phyloP scores from a whole-genome alignment of 768 basidiomycete species.

The Tubosaeta sp. region DNA sequence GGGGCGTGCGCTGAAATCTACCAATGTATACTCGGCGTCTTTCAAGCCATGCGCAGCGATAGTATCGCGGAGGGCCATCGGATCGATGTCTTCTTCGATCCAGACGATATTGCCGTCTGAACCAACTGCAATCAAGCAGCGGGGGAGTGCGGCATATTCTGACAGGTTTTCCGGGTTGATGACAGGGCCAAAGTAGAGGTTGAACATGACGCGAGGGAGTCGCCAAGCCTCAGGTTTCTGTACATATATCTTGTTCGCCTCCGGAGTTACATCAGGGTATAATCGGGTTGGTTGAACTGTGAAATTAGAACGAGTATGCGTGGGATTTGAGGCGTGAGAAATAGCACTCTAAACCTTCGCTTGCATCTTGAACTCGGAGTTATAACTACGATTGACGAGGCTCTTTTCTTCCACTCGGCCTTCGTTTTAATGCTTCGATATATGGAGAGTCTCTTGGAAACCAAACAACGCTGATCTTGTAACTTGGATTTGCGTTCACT shows the following conservation, averaged over 20 bases:
- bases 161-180: constrained; percentile 48
- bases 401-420: constrained; percentile 50
- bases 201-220: constrained; percentile 12
- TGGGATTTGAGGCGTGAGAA: no score
- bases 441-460: constrained; percentile 52
- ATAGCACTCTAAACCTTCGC: no score
- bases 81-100: constrained; percentile 58
- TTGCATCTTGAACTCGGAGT: constrained; percentile 50
- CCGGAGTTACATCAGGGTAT: neutral
- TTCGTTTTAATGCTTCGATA: constrained; percentile 86
- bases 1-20: constrained; percentile 31
- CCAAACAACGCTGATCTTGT: constrained; percentile 47
- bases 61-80: constrained; percentile 45
- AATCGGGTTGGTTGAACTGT: no score
- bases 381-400: constrained; percentile 84
- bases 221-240: no score
- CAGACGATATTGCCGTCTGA: constrained; percentile 58
- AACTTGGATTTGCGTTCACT: constrained; percentile 26
- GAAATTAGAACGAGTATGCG: no score
- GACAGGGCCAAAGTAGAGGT: constrained; percentile 54
- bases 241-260: neutral
- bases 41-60: constrained; percentile 47
- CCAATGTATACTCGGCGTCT: constrained; percentile 29
- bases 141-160: constrained; percentile 42
- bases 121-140: constrained; percentile 52